Evolutionary conservation across 106 monocot species (phyloP).

Genomic region (Allium fistulosum): DNA sequence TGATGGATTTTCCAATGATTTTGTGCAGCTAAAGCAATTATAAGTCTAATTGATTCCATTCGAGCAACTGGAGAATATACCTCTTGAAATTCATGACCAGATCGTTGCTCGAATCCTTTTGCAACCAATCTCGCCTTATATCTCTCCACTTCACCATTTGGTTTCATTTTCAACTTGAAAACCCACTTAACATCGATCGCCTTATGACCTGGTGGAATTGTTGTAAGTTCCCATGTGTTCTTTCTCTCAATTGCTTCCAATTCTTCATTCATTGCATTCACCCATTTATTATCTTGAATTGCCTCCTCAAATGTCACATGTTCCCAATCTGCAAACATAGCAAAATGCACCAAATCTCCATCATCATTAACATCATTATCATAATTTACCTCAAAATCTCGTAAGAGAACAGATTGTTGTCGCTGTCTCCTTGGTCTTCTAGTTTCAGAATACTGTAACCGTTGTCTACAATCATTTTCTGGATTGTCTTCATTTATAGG

Average conservation of each 20-base stretch:
- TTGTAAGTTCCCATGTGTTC: background rate
- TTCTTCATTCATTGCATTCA: background rate
- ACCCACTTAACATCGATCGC: background rate
- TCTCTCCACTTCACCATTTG: background rate
- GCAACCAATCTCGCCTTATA: background rate
- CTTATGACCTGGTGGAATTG: background rate
- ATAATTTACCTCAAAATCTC: too few relatives aligned
- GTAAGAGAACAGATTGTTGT: too few relatives aligned
- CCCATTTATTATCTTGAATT: background rate
- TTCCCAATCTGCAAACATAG: background rate
- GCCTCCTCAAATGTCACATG: background rate
- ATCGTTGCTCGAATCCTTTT: background rate
- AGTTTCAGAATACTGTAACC: background rate
- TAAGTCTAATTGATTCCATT: background rate
- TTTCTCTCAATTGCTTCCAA: background rate
- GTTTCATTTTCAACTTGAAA: background rate
- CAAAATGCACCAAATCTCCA: background rate
- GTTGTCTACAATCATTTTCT: background rate
- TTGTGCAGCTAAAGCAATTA: constrained; percentile 2
- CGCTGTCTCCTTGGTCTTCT: background rate
- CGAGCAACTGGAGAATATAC: constrained; percentile 2
- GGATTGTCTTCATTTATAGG: background rate
- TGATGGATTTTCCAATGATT: background rate
- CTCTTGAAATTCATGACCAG: background rate
- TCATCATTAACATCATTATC: too few relatives aligned